Conservation (phyloP, 768 basidiomycete genomes). For the Guyanaporus albipodus region DNA sequence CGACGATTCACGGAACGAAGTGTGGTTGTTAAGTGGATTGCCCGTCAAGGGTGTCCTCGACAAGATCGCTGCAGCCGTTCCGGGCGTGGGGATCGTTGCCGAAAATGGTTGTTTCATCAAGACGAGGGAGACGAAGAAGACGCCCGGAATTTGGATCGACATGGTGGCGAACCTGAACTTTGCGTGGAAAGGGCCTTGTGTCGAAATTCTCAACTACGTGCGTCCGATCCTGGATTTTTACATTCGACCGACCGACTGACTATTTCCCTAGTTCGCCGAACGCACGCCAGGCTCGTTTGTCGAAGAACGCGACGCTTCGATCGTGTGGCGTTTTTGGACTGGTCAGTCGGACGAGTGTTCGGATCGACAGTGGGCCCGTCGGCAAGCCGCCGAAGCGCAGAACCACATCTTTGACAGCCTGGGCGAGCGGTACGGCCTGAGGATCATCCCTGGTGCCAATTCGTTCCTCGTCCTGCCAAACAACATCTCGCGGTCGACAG, state of each 20-base stretch:
- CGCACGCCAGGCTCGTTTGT: conserved; percentile 84
- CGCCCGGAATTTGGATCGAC: conserved; percentile 58
- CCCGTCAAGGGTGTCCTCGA: conserved; percentile 62
- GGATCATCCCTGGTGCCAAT: conserved; percentile 77
- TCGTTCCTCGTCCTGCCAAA: conserved; percentile 81
- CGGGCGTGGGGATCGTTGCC: conserved; percentile 76
- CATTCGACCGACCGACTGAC: neutral
- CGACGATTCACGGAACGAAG: conserved; percentile 65
- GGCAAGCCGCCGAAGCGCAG: conserved; percentile 88
- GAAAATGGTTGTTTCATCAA: conserved; percentile 89
- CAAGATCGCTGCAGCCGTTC: conserved; percentile 53
- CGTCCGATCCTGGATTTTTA: conserved; percentile 28
- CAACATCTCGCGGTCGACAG: conserved; percentile 79
- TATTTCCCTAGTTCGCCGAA: conserved; percentile 67
- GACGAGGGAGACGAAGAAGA: conserved; percentile 36
- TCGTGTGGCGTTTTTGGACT: conserved; percentile 86
- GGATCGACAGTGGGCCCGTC: conserved; percentile 75
- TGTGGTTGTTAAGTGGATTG: conserved; percentile 80
- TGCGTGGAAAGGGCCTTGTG: conserved; percentile 75
- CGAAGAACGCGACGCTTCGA: conserved; percentile 76
- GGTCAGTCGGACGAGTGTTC: conserved; percentile 42
- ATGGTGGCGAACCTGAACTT: conserved; percentile 78
- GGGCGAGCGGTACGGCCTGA: conserved; percentile 77
- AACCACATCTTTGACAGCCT: conserved; percentile 90
- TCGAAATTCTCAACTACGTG: conserved; percentile 84